These are phyloP conservation scores for Neospermospora avenae DNA, from an alignment of 2,329 filamentous ascomycete genomes.

Conservation along the genomic window DNA sequence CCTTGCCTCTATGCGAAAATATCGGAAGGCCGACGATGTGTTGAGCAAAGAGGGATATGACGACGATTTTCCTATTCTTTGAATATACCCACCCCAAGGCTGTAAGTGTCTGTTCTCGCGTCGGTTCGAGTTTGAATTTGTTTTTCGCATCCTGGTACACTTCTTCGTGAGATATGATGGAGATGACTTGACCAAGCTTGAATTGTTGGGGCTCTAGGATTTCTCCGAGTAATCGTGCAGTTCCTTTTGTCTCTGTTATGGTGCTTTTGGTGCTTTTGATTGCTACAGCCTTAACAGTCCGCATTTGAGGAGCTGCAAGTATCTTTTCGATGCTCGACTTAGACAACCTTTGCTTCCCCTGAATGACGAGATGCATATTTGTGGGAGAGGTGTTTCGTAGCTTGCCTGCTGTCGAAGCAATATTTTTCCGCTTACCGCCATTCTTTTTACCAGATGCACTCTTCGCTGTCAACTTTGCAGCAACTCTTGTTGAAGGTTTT, in stretches of 20 bases:
- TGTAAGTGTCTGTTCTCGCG: background rate
- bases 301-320: no score
- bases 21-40: slow-evolving; percentile 1
- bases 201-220: background rate
- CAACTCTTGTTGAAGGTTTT: no score
- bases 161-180: background rate
- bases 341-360: no score
- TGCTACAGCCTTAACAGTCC: background rate
- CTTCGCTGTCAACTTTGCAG: no score
- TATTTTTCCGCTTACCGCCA: no score
- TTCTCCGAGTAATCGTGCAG: background rate
- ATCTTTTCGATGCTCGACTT: no score
- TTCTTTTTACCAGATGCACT: no score
- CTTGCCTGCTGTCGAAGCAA: no score
- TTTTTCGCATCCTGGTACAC: background rate
- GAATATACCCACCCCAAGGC: background rate
- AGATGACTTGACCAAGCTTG: background rate
- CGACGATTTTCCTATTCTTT: background rate
- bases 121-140: background rate
- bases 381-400: no score
- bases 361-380: no score
- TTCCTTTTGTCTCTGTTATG: background rate
- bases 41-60: background rate
- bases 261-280: background rate
- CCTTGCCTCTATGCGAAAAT: background rate